Percentiles rank a stretch among this genome's conserved stretches.
Evolutionary conservation across 1,284 basidiomycete species (phyloP).

Genomic region (Rhodotorula glutinis): DNA sequence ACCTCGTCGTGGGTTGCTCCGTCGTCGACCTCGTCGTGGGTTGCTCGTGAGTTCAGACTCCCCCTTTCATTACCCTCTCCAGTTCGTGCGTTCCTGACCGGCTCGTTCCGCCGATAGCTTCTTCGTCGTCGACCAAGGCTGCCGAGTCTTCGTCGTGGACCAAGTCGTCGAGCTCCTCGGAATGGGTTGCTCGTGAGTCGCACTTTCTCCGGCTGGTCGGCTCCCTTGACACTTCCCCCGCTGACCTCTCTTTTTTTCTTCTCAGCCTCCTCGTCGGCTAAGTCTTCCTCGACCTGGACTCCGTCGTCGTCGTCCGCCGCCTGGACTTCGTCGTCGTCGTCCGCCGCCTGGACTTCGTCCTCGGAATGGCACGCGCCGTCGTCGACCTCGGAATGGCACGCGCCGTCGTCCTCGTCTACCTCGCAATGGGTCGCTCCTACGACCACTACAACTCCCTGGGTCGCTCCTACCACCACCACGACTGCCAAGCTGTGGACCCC

Average conservation of each 20-base stretch:
- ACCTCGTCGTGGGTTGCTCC: conserved; percentile 15
- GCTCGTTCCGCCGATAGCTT: too few species aligned
- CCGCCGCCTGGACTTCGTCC: background rate
- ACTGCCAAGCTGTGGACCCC: conserved; percentile 7
- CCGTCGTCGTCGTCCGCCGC: conserved; percentile 5
- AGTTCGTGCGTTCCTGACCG: too few species aligned
- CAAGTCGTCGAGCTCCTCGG: too few species aligned
- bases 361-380: conserved; percentile 1
- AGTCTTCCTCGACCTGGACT: conserved; percentile 1
- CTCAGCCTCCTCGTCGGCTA: background rate
- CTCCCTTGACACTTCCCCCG: background rate
- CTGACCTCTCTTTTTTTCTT: background rate
- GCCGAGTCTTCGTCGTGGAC: too few species aligned
- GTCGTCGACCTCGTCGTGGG: conserved; percentile 10
- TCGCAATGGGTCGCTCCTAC: conserved; percentile 8
- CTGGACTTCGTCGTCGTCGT: conserved; percentile 12
- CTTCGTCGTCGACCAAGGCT: too few species aligned
- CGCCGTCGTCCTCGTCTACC: conserved; percentile 51
- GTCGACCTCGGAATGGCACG: conserved; percentile 45
- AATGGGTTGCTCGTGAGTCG: background rate
- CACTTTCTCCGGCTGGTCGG: background rate
- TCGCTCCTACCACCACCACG: conserved; percentile 6
- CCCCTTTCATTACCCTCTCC: too few species aligned
- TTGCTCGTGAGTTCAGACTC: conserved; percentile 2
- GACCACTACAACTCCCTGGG: conserved; percentile 6